phyloP scores from a whole-genome alignment of 495 filamentous ascomycete species.

The Penicillium robsamsonii region DNA sequence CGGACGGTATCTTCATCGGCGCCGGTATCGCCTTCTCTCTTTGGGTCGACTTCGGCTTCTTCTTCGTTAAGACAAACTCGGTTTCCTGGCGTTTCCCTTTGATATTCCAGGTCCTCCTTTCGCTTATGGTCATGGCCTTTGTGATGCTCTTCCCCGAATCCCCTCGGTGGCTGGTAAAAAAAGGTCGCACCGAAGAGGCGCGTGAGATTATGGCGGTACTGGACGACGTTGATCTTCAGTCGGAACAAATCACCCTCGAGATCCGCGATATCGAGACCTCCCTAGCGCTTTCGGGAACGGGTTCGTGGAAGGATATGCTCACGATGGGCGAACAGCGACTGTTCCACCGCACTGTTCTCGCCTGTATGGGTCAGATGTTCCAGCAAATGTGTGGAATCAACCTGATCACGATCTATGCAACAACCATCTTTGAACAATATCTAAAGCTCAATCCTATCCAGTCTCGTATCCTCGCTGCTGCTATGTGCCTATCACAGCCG shows the following conservation, averaged over 20 bases:
- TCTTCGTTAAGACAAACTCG: conserved; percentile 48
- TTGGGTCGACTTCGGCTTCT: conserved; percentile 64
- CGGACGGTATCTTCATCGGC: conserved; percentile 64
- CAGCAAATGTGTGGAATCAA: conserved; percentile 31
- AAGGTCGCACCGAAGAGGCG: conserved; percentile 51
- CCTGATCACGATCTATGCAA: conserved; percentile 23
- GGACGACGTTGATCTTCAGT: conserved; percentile 26
- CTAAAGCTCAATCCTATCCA: conserved; percentile 66
- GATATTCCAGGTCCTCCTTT: conserved; percentile 60
- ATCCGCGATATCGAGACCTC: conserved; percentile 42
- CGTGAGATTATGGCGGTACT: conserved; percentile 49
- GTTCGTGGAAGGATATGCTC: conserved; percentile 33
- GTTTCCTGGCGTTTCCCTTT: conserved; percentile 64
- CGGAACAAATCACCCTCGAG: conserved; percentile 27
- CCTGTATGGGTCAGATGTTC: conserved; percentile 32
- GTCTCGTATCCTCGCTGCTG: conserved; percentile 74
- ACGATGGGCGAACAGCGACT: conserved; percentile 34
- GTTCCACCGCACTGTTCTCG: conserved; percentile 34
- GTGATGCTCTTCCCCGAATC: conserved; percentile 57
- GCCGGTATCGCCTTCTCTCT: conserved; percentile 64
- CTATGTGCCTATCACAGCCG: conserved; percentile 73
- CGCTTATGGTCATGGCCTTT: conserved; percentile 48
- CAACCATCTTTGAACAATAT: conserved; percentile 42
- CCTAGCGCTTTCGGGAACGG: conserved; percentile 33
- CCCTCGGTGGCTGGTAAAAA: conserved; percentile 58